Evolutionary conservation across 148 eudicot species (phyloP).

Genomic region (Gaultheria prostrata): DNA sequence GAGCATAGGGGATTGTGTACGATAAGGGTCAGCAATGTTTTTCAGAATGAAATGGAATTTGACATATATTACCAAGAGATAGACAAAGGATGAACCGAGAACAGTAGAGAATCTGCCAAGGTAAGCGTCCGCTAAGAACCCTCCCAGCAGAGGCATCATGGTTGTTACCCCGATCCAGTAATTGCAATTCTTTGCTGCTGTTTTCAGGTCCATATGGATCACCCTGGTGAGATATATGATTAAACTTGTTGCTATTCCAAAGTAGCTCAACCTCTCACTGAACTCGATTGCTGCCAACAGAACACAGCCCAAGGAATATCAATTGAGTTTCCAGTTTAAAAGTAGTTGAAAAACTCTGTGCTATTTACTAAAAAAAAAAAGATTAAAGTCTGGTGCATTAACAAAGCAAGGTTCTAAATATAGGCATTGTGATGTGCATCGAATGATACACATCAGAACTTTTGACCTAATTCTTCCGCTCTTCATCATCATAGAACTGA

Average conservation of each 20-base stretch:
- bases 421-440: background rate
- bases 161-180: constrained; percentile 78
- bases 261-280: constrained; percentile 82
- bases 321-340: background rate
- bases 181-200: constrained; percentile 69
- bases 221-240: constrained; percentile 73
- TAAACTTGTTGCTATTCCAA: constrained; percentile 70
- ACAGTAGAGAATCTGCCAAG: constrained; percentile 66
- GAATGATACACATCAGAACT: background rate
- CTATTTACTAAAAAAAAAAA: background rate
- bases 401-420: background rate
- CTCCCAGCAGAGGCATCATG: constrained; percentile 72
- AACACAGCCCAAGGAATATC: background rate
- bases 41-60: background rate
- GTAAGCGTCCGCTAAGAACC: constrained; percentile 79
- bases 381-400: background rate
- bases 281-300: constrained; percentile 70
- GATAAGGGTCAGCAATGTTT: background rate
- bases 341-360: background rate
- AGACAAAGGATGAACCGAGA: constrained; percentile 48
- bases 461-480: background rate
- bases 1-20: background rate
- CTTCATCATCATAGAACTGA: background rate
- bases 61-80: constrained; percentile 46
- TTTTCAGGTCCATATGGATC: constrained; percentile 68